phyloP scores from a whole-genome alignment of 2,329 filamentous ascomycete genomes.

The Leptosphaerulina australis region DNA sequence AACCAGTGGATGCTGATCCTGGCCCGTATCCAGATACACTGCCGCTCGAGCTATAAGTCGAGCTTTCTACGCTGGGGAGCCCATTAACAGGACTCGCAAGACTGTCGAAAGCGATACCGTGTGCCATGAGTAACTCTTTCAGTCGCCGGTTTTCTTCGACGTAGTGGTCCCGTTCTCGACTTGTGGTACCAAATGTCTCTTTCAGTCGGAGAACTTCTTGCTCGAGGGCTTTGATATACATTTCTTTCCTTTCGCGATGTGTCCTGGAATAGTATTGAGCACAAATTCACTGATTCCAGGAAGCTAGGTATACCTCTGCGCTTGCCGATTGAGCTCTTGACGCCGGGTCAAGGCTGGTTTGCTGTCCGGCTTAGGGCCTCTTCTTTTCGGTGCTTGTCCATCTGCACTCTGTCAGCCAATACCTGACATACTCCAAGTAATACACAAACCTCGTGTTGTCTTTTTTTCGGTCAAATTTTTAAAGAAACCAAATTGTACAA shows the following conservation, averaged over 20 bases:
- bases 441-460: slow-evolving; percentile 69
- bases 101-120: slow-evolving; percentile 63
- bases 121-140: slow-evolving; percentile 63
- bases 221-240: slow-evolving; percentile 93
- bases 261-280: slow-evolving; percentile 64
- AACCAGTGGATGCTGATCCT: slow-evolving; percentile 53
- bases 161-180: slow-evolving; percentile 76
- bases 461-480: slow-evolving; percentile 74
- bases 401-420: slow-evolving; percentile 57
- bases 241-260: slow-evolving; percentile 93
- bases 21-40: slow-evolving; percentile 68
- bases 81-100: slow-evolving; percentile 47
- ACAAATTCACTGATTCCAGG: not conserved
- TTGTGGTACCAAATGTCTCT: slow-evolving; percentile 76
- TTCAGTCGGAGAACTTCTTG: slow-evolving; percentile 88
- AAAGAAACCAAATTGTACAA: slow-evolving; percentile 59
- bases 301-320: slow-evolving; percentile 73
- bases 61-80: slow-evolving; percentile 45
- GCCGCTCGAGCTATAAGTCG: slow-evolving; percentile 55
- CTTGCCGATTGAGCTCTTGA: slow-evolving; percentile 93
- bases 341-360: slow-evolving; percentile 90
- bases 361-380: slow-evolving; percentile 94
- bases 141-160: slow-evolving; percentile 81
- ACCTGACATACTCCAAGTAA: not conserved
- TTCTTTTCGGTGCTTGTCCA: slow-evolving; percentile 83